Evolutionary conservation across 2,329 filamentous ascomycete genomes (phyloP), one percentile per base, ranked within the genome.

Genomic region (Fusarium equiseti): DNA sequence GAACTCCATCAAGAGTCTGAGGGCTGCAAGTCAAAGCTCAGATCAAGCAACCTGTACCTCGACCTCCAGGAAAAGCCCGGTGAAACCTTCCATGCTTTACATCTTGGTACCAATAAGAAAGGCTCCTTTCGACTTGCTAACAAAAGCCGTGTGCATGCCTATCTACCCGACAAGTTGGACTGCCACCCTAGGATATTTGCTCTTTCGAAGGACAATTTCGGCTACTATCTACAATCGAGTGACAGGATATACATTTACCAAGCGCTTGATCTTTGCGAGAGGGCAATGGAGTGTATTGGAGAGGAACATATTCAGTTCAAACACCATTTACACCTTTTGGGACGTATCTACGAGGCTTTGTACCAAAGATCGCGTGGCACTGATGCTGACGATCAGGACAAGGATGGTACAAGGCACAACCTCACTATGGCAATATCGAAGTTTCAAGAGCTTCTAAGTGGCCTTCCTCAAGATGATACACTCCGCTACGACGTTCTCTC

Each of bases 371-470:
- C 44, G 1, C 35, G 49, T 27, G 8, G 7, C 9, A 3, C 13
- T 3, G 8, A 40, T 3, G 6, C 4, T 1, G 3, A 3, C 1
- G 44, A 51, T 22, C 15, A n/a, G 3, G 31, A 38, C 1, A 20
- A 24, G 13, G 27, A 22, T 0, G 24, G n/a, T 3, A n/a, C n/a
- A 0, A 24, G 27, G 0, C 2, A 2, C 5, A 9, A 57, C 15
- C 54, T 57, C 2, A 22, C 10, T 4, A 40, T n/a, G 31, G n/a
- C 54, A 3, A 16, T 57, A 3, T 40, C 31, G 3, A 52, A 40
- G 29, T 31, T 57, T 7, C 54, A 32, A 15, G 31, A 57, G 1
- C n/a, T 57, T 6, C 10, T 51, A 0, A 18, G n/a, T 29, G 2
- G 7, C 0, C 15, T 57, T 0, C 1, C 24, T 16, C 20, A 15